phyloP scores from a whole-genome alignment of 768 basidiomycete species.

The Amanita pallidorosea region DNA sequence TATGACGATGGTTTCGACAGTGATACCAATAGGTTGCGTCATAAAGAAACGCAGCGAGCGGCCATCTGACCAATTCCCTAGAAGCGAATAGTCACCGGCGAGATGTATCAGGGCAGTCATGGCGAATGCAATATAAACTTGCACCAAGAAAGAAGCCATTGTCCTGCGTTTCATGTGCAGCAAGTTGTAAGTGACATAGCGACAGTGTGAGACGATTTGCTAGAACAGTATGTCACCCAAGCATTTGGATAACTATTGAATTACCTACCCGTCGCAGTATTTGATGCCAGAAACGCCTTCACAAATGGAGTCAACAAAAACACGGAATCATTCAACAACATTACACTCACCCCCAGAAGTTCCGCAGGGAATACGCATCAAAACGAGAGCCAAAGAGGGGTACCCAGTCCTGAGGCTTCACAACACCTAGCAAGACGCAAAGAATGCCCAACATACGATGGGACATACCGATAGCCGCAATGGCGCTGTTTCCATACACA shows the following conservation, averaged over 20 bases:
- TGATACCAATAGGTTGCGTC: constrained; percentile 22
- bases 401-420: constrained; percentile 14
- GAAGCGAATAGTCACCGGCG: constrained; percentile 21
- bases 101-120: constrained; percentile 21
- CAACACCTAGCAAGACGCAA: constrained; percentile 9
- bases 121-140: constrained; percentile 17
- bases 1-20: constrained; percentile 20
- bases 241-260: not conserved
- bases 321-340: not conserved
- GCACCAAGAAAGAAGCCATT: constrained; percentile 9
- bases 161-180: constrained; percentile 7
- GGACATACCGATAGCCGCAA: constrained; percentile 5
- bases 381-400: constrained; percentile 12
- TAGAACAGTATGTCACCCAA: not conserved
- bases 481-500: constrained; percentile 9
- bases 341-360: constrained; percentile 17
- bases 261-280: constrained; percentile 11
- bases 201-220: constrained; percentile 2
- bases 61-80: constrained; percentile 7
- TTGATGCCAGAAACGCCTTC: constrained; percentile 16
- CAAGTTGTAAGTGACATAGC: constrained; percentile 3
- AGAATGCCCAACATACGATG: constrained; percentile 8
- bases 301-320: not conserved
- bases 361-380: constrained; percentile 12
- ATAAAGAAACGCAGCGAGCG: constrained; percentile 17